Percentiles rank a stretch among this genome's conserved stretches.
phyloP scores from a whole-genome alignment of 73 alveolate genomes.

The Loxodes magnus region DNA sequence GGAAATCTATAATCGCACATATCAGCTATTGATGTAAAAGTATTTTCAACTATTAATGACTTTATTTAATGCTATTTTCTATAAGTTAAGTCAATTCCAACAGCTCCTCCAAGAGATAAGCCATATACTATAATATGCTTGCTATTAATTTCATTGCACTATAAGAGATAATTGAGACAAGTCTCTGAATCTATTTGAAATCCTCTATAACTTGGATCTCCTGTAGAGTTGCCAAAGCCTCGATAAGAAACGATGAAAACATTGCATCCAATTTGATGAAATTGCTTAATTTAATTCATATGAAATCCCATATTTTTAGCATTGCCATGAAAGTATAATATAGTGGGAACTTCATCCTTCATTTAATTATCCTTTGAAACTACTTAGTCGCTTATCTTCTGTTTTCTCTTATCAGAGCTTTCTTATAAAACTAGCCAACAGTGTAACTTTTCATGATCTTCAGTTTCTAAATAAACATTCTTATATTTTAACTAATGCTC shows the following conservation, averaged over 20 bases:
- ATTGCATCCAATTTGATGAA: constrained; percentile 54
- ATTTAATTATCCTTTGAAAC: too few relatives aligned
- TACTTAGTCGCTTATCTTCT: too few relatives aligned
- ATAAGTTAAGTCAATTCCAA: too few relatives aligned
- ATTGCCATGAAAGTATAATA: constrained; percentile 86
- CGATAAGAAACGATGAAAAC: constrained; percentile 84
- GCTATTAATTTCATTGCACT: constrained; percentile 54
- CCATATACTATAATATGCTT: constrained; percentile 73
- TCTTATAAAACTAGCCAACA: constrained; percentile 55
- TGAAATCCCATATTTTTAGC: constrained; percentile 97
- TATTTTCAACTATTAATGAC: too few relatives aligned
- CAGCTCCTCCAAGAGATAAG: constrained; percentile 94
- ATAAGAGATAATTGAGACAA: constrained; percentile 41
- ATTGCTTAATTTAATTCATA: constrained; percentile 46
- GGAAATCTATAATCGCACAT: too few relatives aligned
- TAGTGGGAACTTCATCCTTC: constrained; percentile 49
- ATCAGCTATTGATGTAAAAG: too few relatives aligned
- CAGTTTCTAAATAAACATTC: constrained; percentile 29
- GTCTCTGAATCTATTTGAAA: constrained; percentile 80
- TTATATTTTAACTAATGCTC: constrained; percentile 47
- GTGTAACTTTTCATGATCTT: constrained; percentile 21
- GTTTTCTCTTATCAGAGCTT: constrained; percentile 13
- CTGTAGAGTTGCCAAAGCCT: constrained; percentile 73
- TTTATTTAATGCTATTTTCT: too few relatives aligned
- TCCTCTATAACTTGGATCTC: constrained; percentile 89